Evolutionary conservation across 148 eudicot genomes (phyloP).

Genomic region (Amaranthus cruentus): DNA sequence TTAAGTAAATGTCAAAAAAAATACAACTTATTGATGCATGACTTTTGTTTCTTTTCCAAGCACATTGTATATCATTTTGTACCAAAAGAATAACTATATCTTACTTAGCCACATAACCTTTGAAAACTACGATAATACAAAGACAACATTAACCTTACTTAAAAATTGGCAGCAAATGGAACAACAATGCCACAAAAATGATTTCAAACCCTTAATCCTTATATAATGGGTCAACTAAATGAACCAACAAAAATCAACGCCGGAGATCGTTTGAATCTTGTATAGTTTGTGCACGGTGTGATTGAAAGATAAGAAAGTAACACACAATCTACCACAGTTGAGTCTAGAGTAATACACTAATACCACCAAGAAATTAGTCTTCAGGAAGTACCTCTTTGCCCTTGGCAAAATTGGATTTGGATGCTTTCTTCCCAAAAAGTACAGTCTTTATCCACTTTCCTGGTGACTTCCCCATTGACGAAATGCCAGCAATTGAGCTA

Average conservation of each 20-base stretch:
- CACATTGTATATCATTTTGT: not conserved
- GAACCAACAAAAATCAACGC: no score
- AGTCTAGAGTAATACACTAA: not conserved
- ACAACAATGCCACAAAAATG: not conserved
- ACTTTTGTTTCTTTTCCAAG: not conserved
- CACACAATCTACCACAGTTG: not conserved
- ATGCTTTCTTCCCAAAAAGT: constrained; percentile 73
- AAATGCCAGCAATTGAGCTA: constrained; percentile 16
- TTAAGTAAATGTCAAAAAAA: not conserved
- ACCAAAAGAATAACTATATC: not conserved
- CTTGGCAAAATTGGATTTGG: constrained; percentile 55
- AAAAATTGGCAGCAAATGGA: not conserved
- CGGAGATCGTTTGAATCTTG: not conserved
- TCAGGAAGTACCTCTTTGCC: constrained; percentile 41
- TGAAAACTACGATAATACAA: not conserved
- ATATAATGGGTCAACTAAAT: no score
- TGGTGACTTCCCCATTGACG: constrained; percentile 87
- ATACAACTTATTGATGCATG: not conserved
- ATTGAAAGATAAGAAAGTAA: not conserved
- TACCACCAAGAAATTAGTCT: not conserved
- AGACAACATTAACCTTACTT: not conserved
- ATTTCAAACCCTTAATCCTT: no score
- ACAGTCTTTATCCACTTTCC: constrained; percentile 93
- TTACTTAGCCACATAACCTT: not conserved
- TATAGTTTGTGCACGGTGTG: not conserved